A percentile compares a stretch with the other conserved stretches of the same genome.
Evolutionary conservation across 139 green algal genomes (phyloP).

Genomic region (Pedinophyceae sp.): DNA sequence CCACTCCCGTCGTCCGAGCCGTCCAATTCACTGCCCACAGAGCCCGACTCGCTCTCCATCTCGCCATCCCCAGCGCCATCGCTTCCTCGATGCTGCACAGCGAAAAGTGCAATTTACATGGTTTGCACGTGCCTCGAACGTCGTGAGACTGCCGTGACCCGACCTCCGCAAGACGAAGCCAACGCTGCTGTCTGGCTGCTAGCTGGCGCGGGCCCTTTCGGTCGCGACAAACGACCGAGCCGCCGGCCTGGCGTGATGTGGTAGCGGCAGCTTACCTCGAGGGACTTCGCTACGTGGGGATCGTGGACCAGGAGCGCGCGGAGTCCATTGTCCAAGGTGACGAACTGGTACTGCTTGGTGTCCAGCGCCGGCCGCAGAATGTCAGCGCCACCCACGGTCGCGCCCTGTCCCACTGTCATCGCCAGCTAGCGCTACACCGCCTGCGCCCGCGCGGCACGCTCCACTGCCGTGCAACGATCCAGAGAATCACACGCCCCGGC

Average conservation of each 20-base stretch:
- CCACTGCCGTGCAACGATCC: too few species aligned
- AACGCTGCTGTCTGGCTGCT: neutral
- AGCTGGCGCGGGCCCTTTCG: neutral
- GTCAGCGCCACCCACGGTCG: too few species aligned
- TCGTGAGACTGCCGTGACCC: slow-evolving; percentile 11
- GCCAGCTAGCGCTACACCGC: too few species aligned
- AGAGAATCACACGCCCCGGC: too few species aligned
- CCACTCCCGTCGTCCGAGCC: neutral
- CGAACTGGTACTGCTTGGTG: slow-evolving; percentile 37
- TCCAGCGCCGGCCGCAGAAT: too few species aligned
- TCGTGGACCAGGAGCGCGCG: slow-evolving; percentile 70
- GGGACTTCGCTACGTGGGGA: slow-evolving; percentile 42
- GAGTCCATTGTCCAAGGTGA: slow-evolving; percentile 61
- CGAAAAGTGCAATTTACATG: slow-evolving; percentile 12
- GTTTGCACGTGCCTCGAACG: slow-evolving; percentile 19
- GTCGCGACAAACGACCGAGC: neutral
- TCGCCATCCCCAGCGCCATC: neutral
- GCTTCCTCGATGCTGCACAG: slow-evolving; percentile 5
- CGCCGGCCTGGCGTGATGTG: neutral
- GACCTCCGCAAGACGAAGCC: slow-evolving; percentile 3
- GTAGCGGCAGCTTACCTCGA: neutral
- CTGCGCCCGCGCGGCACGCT: too few species aligned
- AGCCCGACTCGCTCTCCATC: slow-evolving; percentile 2
- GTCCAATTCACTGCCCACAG: neutral
- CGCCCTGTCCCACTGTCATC: too few species aligned